Percentiles rank a stretch among this genome's conserved stretches.
Conservation (phyloP, 805 yeast species). For the Blastobotrys peoriensis region DNA sequence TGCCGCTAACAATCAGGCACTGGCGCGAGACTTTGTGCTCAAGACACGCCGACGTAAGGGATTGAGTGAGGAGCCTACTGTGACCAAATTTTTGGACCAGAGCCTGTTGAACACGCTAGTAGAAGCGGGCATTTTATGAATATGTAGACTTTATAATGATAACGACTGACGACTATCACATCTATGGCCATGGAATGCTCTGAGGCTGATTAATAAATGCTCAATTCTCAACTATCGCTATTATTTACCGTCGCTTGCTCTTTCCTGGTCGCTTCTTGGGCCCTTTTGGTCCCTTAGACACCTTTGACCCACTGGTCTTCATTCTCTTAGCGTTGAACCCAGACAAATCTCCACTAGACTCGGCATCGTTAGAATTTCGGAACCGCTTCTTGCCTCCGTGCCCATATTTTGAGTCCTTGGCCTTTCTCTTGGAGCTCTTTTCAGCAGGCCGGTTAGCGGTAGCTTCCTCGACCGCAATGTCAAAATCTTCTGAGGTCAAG, state of each 20-base stretch:
- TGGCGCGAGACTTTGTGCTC: constrained; percentile 83
- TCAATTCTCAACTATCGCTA: too few relatives aligned
- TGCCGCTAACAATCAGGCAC: constrained; percentile 62
- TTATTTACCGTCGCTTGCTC: too few relatives aligned
- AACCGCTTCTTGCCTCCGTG: constrained; percentile 73
- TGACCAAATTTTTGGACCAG: constrained; percentile 61
- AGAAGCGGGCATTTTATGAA: constrained; percentile 37
- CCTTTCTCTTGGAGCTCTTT: constrained; percentile 53
- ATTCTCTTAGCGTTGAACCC: constrained; percentile 50
- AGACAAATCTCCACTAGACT: constrained; percentile 61
- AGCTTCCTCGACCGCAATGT: constrained; percentile 89
- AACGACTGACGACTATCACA: too few relatives aligned
- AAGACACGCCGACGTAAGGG: constrained; percentile 91
- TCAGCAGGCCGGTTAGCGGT: constrained; percentile 39
- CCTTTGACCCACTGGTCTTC: constrained; percentile 36
- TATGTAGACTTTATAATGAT: too few relatives aligned
- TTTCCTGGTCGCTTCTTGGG: constrained; percentile 20
- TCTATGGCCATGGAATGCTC: too few relatives aligned
- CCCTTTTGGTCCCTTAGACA: too few relatives aligned
- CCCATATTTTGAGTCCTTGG: constrained; percentile 71
- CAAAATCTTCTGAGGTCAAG: constrained; percentile 61
- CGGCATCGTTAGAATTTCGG: constrained; percentile 65
- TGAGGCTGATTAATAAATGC: too few relatives aligned
- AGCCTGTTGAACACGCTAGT: constrained; percentile 50
- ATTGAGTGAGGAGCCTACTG: constrained; percentile 60